phyloP scores from a whole-genome alignment of 2,329 filamentous ascomycete species.

The Aspergillus terreus region DNA sequence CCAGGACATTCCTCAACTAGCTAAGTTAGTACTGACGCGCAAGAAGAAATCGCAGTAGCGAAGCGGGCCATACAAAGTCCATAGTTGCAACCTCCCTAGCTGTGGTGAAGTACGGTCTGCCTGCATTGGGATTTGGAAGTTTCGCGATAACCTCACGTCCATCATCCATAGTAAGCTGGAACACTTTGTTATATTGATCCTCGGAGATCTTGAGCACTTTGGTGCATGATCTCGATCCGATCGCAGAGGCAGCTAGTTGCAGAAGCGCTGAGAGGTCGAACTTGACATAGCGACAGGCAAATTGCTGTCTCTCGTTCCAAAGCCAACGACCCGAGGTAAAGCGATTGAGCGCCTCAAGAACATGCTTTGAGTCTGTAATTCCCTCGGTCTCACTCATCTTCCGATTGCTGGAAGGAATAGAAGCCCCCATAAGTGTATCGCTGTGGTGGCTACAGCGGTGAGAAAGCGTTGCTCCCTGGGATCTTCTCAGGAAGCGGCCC shows the following conservation, averaged over 20 bases:
- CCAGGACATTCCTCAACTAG: slow-evolving; percentile 15
- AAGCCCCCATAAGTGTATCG: slow-evolving; percentile 1
- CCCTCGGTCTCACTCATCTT: slow-evolving; percentile 2
- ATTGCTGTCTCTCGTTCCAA: slow-evolving; percentile 30
- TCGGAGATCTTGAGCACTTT: slow-evolving; percentile 31
- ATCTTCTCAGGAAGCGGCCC: slow-evolving; percentile 2
- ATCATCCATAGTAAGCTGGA: slow-evolving; percentile 24
- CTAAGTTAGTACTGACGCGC: slow-evolving; percentile 5
- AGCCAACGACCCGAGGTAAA: slow-evolving; percentile 33
- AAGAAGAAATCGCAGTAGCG: neutral
- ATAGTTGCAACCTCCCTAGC: slow-evolving; percentile 28
- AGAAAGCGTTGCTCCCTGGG: slow-evolving; percentile 1
- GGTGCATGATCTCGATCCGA: slow-evolving; percentile 28
- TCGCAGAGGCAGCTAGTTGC: slow-evolving; percentile 26
- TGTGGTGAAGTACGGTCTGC: slow-evolving; percentile 23
- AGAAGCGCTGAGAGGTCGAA: slow-evolving; percentile 39
- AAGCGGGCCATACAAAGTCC: slow-evolving; percentile 19
- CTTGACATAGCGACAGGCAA: slow-evolving; percentile 26
- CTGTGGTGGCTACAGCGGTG: neutral
- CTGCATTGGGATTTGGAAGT: slow-evolving; percentile 26
- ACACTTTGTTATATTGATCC: slow-evolving; percentile 29
- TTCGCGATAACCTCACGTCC: slow-evolving; percentile 25
- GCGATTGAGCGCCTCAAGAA: slow-evolving; percentile 14
- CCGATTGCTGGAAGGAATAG: slow-evolving; percentile 2
- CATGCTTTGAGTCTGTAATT: slow-evolving; percentile 15